Percentiles rank a stretch among this genome's conserved stretches.
Evolutionary conservation across 805 yeast species (phyloP).

Genomic region (Hanseniaspora singularis): DNA sequence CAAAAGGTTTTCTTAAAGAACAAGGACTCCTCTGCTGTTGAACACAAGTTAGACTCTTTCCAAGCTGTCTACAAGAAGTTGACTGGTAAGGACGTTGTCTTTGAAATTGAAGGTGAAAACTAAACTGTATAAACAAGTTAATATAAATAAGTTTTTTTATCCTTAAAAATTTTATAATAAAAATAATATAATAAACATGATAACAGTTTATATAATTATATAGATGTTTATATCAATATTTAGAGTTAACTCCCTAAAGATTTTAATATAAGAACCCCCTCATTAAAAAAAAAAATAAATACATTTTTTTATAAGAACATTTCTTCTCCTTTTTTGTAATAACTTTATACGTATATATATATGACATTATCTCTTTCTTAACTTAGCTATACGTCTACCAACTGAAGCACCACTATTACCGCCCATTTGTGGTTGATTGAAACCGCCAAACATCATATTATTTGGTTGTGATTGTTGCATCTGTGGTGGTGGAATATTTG

Average conservation of each 20-base stretch:
- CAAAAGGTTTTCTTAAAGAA: conserved; percentile 96
- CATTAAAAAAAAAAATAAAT: conserved; percentile 2
- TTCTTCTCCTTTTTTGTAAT: background rate
- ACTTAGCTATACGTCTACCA: conserved; percentile 15
- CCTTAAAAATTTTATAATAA: background rate
- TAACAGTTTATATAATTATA: conserved; percentile 12
- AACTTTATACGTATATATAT: background rate
- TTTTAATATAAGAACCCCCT: conserved; percentile 3
- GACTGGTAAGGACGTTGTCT: conserved; percentile 98
- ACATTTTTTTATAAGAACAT: conserved; percentile 1
- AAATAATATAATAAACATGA: background rate
- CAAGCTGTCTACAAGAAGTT: conserved; percentile 96
- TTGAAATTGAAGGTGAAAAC: conserved; percentile 65
- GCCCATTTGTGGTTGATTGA: background rate
- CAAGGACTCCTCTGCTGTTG: conserved; percentile 92
- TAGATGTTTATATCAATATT: conserved; percentile 10
- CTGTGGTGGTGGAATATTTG: too few species aligned
- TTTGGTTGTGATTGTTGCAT: background rate
- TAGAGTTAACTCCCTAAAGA: background rate
- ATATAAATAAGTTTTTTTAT: too few species aligned
- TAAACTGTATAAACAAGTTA: conserved; percentile 17
- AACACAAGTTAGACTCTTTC: conserved; percentile 98
- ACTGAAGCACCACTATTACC: conserved; percentile 15
- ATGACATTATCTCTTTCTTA: conserved; percentile 13
- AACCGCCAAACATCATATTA: conserved; percentile 15